Evolutionary conservation across 192 early-diverging fungal genomes (phyloP).

Genomic region (Rhizoclosmatium globosum): DNA sequence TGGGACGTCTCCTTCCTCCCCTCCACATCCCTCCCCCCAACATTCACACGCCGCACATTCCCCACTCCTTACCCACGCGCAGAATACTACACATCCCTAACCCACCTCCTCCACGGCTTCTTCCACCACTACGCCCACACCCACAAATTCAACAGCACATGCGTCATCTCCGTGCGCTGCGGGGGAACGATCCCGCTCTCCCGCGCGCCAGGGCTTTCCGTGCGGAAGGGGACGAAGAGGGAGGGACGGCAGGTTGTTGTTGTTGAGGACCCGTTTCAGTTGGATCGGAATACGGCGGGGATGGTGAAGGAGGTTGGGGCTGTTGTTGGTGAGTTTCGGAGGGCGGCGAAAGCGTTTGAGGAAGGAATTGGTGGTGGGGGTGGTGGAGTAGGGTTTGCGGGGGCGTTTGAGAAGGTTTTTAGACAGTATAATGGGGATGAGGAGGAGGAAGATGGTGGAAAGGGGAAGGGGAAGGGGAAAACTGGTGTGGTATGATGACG

Average conservation of each 20-base stretch:
- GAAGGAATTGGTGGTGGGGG: not conserved
- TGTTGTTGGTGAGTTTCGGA: slow-evolving; percentile 46
- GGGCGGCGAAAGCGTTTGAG: slow-evolving; percentile 24
- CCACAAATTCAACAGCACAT: slow-evolving; percentile 31
- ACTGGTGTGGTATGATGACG: not conserved
- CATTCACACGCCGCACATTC: not conserved
- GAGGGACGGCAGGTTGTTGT: slow-evolving; percentile 38
- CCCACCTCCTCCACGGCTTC: slow-evolving; percentile 46
- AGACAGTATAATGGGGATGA: not conserved
- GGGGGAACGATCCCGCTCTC: slow-evolving; percentile 30
- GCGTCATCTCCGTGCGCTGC: slow-evolving; percentile 43
- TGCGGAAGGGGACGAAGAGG: slow-evolving; percentile 1
- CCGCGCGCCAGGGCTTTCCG: not conserved
- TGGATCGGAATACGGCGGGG: slow-evolving; percentile 52
- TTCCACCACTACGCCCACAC: slow-evolving; percentile 49
- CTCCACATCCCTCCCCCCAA: slow-evolving; percentile 10
- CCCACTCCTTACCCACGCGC: not conserved
- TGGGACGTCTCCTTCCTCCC: slow-evolving; percentile 45
- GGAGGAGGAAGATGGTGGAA: not conserved
- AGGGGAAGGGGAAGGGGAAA: not conserved
- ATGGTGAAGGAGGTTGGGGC: slow-evolving; percentile 32
- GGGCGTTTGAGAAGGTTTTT: slow-evolving; percentile 4
- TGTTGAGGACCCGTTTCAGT: slow-evolving; percentile 56
- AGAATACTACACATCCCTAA: slow-evolving; percentile 27
- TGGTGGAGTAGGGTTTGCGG: slow-evolving; percentile 2